phyloP scores from a whole-genome alignment of 176 grass and related monocot species.

The Triticum urartu region DNA sequence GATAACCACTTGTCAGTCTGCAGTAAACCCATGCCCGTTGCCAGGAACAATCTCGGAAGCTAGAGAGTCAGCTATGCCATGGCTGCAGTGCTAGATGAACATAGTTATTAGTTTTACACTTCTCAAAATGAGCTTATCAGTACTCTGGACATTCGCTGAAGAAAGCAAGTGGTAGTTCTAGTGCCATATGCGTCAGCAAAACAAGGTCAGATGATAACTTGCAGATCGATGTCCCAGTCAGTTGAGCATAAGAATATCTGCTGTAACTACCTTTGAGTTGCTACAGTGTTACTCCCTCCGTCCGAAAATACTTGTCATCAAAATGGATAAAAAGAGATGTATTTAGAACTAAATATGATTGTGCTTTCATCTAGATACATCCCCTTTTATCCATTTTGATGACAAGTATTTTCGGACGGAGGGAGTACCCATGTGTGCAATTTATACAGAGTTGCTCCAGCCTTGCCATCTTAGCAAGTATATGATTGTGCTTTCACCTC shows the following conservation, averaged over 20 bases:
- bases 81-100: background rate
- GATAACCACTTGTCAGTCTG: too few relatives aligned
- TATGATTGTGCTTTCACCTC: too few relatives aligned
- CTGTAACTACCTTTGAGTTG: background rate
- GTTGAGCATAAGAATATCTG: background rate
- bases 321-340: too few relatives aligned
- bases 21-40: background rate
- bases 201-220: background rate
- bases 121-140: background rate
- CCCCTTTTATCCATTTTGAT: too few relatives aligned
- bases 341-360: too few relatives aligned
- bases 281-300: too few relatives aligned
- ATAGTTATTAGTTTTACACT: background rate
- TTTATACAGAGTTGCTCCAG: background rate
- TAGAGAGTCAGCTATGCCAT: background rate
- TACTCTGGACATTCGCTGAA: background rate
- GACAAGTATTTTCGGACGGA: too few relatives aligned
- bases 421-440: background rate
- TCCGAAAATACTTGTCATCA: too few relatives aligned
- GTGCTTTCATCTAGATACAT: too few relatives aligned
- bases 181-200: background rate
- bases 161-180: background rate
- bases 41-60: background rate
- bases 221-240: background rate
- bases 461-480: background rate